Percentiles rank a stretch among this genome's conserved stretches.
phyloP scores from a whole-genome alignment of 1,284 basidiomycete genomes.

The Flammula alnicola region DNA sequence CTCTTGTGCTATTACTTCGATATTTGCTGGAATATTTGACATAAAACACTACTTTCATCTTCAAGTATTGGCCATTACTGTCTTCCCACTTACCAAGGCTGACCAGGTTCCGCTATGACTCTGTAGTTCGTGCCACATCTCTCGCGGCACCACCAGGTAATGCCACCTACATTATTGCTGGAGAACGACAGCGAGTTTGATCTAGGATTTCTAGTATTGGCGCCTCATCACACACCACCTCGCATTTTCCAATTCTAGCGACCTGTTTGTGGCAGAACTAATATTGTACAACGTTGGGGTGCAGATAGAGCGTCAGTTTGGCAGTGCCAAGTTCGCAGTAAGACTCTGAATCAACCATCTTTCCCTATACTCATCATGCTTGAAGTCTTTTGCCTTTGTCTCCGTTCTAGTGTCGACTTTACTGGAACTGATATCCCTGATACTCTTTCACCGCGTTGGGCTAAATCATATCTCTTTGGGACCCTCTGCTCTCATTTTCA shows the following conservation, averaged over 20 bases:
- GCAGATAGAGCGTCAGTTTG: constrained; percentile 85
- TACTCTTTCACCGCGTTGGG: constrained; percentile 66
- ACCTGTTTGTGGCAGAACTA: constrained; percentile 80
- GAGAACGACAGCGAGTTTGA: constrained; percentile 27
- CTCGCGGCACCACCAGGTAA: constrained; percentile 71
- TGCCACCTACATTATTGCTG: constrained; percentile 8
- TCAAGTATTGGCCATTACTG: constrained; percentile 52
- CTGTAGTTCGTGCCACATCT: constrained; percentile 69
- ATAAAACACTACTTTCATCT: constrained; percentile 88
- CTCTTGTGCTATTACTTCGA: constrained; percentile 67
- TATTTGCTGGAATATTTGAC: constrained; percentile 79
- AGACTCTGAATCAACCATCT: constrained; percentile 31
- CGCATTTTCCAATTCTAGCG: constrained; percentile 84
- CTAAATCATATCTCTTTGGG: constrained; percentile 79
- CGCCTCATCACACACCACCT: constrained; percentile 77
- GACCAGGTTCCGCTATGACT: constrained; percentile 11
- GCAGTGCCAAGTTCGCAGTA: constrained; percentile 88
- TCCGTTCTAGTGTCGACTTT: constrained; percentile 69
- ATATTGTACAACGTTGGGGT: constrained; percentile 77
- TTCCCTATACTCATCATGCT: neutral
- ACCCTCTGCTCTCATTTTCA: constrained; percentile 72
- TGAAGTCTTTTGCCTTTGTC: constrained; percentile 76
- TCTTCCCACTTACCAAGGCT: constrained; percentile 6
- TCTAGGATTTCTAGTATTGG: constrained; percentile 71
- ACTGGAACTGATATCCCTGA: constrained; percentile 64